Conservation (phyloP, 371 early-diverging fungal genomes). For the Mortierella sp. region DNA sequence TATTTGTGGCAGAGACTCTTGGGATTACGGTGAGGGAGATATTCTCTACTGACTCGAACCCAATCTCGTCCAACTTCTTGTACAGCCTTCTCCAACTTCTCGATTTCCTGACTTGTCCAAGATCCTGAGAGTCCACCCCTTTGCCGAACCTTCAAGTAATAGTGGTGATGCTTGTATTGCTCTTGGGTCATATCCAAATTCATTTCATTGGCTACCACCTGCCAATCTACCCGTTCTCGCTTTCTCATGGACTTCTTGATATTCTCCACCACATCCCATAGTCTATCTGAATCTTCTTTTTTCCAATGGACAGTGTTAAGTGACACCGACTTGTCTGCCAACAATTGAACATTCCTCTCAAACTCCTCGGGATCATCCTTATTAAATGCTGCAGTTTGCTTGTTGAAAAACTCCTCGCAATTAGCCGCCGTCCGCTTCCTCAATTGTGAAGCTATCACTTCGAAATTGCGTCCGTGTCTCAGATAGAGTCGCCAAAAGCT, state of each 20-base stretch:
- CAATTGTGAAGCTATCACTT: slow-evolving; percentile 12
- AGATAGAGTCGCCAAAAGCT: slow-evolving; percentile 52
- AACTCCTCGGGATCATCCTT: slow-evolving; percentile 18
- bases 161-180: slow-evolving; percentile 52
- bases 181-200: slow-evolving; percentile 5
- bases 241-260: background rate
- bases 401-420: slow-evolving; percentile 23
- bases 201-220: slow-evolving; percentile 19
- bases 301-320: slow-evolving; percentile 22
- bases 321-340: slow-evolving; percentile 10
- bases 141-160: slow-evolving; percentile 23
- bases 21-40: slow-evolving; percentile 40
- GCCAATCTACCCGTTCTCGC: slow-evolving; percentile 14
- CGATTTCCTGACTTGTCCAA: slow-evolving; percentile 37
- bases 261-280: slow-evolving; percentile 27
- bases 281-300: slow-evolving; percentile 38
- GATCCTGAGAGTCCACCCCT: slow-evolving; percentile 19
- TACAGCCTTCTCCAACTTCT: slow-evolving; percentile 42
- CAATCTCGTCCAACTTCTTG: slow-evolving; percentile 34
- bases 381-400: slow-evolving; percentile 15
- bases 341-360: background rate
- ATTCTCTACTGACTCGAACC: slow-evolving; percentile 10
- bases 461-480: slow-evolving; percentile 24
- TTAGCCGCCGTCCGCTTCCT: slow-evolving; percentile 15
- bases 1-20: slow-evolving; percentile 54